A percentile compares a stretch with the other conserved stretches of the same genome.
These are phyloP conservation scores for Starmerella gropengiesseri DNA, from an alignment of 805 yeast genomes.

Conservation along the genomic window DNA sequence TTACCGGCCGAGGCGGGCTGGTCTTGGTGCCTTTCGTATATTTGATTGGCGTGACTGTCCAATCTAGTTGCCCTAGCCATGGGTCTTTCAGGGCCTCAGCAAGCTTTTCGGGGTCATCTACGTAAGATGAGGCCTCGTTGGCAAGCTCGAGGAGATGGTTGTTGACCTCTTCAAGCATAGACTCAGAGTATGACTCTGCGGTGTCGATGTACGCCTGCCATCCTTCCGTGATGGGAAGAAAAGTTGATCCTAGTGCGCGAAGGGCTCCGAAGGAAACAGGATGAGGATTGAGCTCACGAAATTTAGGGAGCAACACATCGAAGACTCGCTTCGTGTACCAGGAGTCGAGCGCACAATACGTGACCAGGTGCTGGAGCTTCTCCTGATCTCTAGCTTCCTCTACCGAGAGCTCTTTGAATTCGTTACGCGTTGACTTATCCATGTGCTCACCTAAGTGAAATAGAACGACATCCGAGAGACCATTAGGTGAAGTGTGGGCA, in stretches of 20 bases:
- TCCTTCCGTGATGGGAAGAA: conserved; percentile 61
- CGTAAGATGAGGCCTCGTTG: conserved; percentile 42
- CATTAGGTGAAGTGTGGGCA: conserved; percentile 60
- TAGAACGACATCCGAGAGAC: conserved; percentile 65
- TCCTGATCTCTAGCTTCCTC: conserved; percentile 40
- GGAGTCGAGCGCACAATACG: conserved; percentile 82
- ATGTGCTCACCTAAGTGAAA: conserved; percentile 62
- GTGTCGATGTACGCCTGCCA: conserved; percentile 66
- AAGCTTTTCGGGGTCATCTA: conserved; percentile 34
- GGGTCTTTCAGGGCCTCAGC: conserved; percentile 44
- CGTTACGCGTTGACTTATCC: conserved; percentile 58
- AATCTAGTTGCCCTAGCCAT: conserved; percentile 83
- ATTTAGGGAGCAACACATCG: conserved; percentile 57
- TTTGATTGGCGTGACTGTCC: conserved; percentile 57
- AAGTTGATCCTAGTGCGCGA: conserved; percentile 56
- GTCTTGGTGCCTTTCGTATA: conserved; percentile 60
- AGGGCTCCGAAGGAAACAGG: conserved; percentile 90
- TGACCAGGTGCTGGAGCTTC: conserved; percentile 46
- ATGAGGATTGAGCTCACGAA: conserved; percentile 65
- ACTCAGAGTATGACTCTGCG: conserved; percentile 58
- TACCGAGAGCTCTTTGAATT: conserved; percentile 47
- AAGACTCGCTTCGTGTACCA: conserved; percentile 61
- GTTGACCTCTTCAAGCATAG: conserved; percentile 47
- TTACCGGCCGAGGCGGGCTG: conserved; percentile 30
- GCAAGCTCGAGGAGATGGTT: conserved; percentile 50